phyloP scores from a whole-genome alignment of 345 rosid species.

The Aquilaria sinensis region DNA sequence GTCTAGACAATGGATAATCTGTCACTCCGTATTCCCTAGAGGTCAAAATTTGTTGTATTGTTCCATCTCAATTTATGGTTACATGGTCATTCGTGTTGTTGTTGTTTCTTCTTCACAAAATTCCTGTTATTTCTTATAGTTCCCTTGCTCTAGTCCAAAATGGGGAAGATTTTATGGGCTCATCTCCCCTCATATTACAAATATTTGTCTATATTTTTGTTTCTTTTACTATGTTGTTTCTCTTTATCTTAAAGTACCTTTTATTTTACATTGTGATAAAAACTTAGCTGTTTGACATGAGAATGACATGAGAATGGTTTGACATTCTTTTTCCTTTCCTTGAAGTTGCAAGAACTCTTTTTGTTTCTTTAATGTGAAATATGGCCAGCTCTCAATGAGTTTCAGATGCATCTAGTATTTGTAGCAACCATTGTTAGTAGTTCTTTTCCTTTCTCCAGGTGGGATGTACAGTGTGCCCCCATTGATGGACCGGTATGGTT shows the following conservation, averaged over 20 bases:
- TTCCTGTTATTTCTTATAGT: not conserved
- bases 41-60: not conserved
- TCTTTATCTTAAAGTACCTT: too few species aligned
- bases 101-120: not conserved
- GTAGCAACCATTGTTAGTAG: not conserved
- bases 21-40: not conserved
- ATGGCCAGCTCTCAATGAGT: not conserved
- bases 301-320: too few species aligned
- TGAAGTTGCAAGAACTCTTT: not conserved
- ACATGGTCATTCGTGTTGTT: not conserved
- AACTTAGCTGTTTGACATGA: too few species aligned
- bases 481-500: slow-evolving; percentile 82
- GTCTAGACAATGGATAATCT: not conserved
- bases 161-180: too few species aligned
- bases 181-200: too few species aligned
- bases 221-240: not conserved
- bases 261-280: too few species aligned
- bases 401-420: too few species aligned
- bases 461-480: slow-evolving; percentile 89
- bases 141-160: too few species aligned
- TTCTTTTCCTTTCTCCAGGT: slow-evolving; percentile 32
- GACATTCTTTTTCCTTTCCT: too few species aligned
- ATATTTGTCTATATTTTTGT: not conserved
- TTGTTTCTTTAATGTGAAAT: not conserved
- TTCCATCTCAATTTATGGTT: too few species aligned